Base-by-base conservation (phyloP, 768 basidiomycete genomes). In the Hygrophoropsis aurantiaca region DNA sequence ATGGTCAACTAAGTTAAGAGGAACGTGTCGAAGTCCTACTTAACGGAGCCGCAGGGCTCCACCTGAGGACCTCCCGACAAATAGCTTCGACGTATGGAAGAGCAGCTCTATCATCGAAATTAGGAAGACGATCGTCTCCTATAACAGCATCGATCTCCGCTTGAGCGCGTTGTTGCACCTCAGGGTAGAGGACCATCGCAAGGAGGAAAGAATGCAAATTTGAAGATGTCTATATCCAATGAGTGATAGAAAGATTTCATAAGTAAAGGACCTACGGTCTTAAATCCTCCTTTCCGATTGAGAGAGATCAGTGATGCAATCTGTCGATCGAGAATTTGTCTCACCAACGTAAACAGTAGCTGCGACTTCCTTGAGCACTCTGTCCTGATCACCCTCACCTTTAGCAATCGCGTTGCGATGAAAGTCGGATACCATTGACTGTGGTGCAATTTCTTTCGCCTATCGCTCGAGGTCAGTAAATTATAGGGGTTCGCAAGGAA, bases 381-480 rank as follows among this genome's bases (percentile, higher is more conserved):
- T 7, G 16, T 36, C 43, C 11, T 16, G 32, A 13, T 21, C 21
- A 30, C 6, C 27, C 27, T 6, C 27, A 23, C 11, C 42, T 19
- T 21, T 11, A 23, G 11, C 3, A 11, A 2, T 11, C 19, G 11
- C 15, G 40, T 42, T 3, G 10, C 5, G 24, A 11, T 27, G 11
- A 27, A 40, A 23, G 39, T 40, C 39, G 18, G 39, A 40, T 3
- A 40, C 39, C 39, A 40, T 40, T 8, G 39, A 40, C n/a, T 20
- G 39, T 21, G 20, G 39, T 2, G 39, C 15, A 8, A 18, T 6
- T n/a, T 9, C 16, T 23, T 21, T 15, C 27, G 24, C 40, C 40
- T 42, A 27, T 5, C 40, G 25, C 5, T 30, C 27, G 27, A 30
- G 27, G n/a, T n/a, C n/a, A n/a, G n/a, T n/a, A n/a, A n/a, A n/a